Percentiles rank a stretch among this genome's conserved stretches.
Conservation (phyloP, 2,329 filamentous ascomycete species). For the Elsinoe fawcettii region DNA sequence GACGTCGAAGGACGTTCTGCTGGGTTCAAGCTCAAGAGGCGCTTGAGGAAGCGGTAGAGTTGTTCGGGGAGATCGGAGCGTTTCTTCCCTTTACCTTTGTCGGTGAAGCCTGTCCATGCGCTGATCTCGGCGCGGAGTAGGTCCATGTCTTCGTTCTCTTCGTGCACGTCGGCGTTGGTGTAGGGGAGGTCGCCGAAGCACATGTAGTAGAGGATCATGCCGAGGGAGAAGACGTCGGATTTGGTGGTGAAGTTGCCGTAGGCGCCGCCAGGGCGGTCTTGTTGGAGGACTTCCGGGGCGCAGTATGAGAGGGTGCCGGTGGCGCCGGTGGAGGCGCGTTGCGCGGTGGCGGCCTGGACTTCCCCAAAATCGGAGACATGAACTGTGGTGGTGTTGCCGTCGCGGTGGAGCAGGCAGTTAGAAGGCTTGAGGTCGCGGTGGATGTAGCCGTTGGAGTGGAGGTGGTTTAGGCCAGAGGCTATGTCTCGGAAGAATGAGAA, state of each 20-base stretch:
- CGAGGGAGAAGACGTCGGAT: slow-evolving; percentile 94
- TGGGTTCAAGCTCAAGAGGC: slow-evolving; percentile 70
- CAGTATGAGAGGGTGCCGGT: slow-evolving; percentile 98
- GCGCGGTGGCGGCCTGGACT: slow-evolving; percentile 74
- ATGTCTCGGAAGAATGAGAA: slow-evolving; percentile 96
- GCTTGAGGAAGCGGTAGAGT: slow-evolving; percentile 76
- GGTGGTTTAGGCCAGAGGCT: slow-evolving; percentile 79
- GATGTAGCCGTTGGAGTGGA: slow-evolving; percentile 87
- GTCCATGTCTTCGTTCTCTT: slow-evolving; percentile 85
- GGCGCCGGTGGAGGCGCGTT: slow-evolving; percentile 80
- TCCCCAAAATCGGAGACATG: slow-evolving; percentile 97
- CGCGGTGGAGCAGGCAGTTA: slow-evolving; percentile 79
- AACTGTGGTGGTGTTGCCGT: slow-evolving; percentile 61
- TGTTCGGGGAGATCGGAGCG: slow-evolving; percentile 77
- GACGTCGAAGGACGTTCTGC: slow-evolving; percentile 71
- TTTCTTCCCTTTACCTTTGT: slow-evolving; percentile 61
- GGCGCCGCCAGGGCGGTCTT: slow-evolving; percentile 54
- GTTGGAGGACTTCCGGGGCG: slow-evolving; percentile 80
- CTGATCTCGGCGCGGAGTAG: slow-evolving; percentile 74
- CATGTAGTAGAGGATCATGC: slow-evolving; percentile 98
- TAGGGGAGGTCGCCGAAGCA: slow-evolving; percentile 79
- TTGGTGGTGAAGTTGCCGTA: slow-evolving; percentile 95
- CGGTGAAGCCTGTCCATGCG: slow-evolving; percentile 66
- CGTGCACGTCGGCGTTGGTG: slow-evolving; percentile 32
- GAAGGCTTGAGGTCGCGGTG: slow-evolving; percentile 93